phyloP scores from a whole-genome alignment of 345 rosid species.

The Noccaea caerulescens region DNA sequence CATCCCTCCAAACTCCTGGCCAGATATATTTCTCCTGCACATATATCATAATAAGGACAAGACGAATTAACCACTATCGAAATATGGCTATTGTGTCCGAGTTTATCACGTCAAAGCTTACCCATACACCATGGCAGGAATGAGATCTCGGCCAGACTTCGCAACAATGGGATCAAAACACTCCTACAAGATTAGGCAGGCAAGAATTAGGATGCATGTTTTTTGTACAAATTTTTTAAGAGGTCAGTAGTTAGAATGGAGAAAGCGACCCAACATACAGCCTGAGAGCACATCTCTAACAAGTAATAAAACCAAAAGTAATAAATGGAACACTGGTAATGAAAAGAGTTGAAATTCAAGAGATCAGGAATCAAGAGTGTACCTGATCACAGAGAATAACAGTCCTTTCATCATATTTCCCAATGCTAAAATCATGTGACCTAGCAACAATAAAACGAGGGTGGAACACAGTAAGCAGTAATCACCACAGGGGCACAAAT shows the following conservation, averaged over 20 bases:
- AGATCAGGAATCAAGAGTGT: slow-evolving; percentile 39
- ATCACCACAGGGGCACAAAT: too few relatives aligned
- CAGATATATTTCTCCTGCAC: slow-evolving; percentile 94
- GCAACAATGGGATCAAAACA: slow-evolving; percentile 96
- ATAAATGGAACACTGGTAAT: slow-evolving; percentile 13
- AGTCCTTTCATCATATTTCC: slow-evolving; percentile 75
- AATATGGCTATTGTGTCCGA: neutral
- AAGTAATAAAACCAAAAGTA: slow-evolving; percentile 7
- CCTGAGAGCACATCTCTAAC: slow-evolving; percentile 14
- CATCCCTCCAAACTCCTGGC: slow-evolving; percentile 96
- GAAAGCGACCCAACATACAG: slow-evolving; percentile 1
- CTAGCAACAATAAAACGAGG: slow-evolving; percentile 46
- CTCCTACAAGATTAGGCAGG: slow-evolving; percentile 60
- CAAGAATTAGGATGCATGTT: slow-evolving; percentile 31
- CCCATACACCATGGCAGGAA: slow-evolving; percentile 99
- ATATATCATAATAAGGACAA: slow-evolving; percentile 19
- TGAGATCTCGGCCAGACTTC: slow-evolving; percentile 90
- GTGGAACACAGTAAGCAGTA: slow-evolving; percentile 1
- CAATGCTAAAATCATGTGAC: slow-evolving; percentile 76
- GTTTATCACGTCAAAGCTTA: slow-evolving; percentile 44
- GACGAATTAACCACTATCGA: neutral
- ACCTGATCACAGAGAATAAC: slow-evolving; percentile 98
- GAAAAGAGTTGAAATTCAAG: slow-evolving; percentile 9
- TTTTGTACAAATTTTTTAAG: too few relatives aligned
- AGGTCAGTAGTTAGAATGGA: neutral